Conservation (phyloP, 805 yeast species). For the Citeromyces matritensis region DNA sequence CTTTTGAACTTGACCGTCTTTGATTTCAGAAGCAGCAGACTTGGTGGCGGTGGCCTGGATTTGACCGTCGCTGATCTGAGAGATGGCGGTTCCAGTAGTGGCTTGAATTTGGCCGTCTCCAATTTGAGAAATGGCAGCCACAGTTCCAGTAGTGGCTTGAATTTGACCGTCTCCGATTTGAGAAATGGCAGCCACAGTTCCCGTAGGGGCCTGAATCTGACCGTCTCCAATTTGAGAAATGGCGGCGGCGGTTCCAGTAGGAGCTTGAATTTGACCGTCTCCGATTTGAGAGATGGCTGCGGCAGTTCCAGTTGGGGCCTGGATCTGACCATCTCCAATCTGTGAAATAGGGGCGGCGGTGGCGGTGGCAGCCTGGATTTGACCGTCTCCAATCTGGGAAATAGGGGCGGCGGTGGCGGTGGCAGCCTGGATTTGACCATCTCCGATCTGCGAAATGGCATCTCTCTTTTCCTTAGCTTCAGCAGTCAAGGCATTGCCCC, state of each 20-base stretch:
- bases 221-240: slow-evolving; percentile 34
- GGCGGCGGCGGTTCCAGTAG: slow-evolving; percentile 11
- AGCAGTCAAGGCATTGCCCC: slow-evolving; percentile 28
- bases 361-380: slow-evolving; percentile 14
- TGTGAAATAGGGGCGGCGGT: slow-evolving; percentile 17
- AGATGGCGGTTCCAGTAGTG: slow-evolving; percentile 6
- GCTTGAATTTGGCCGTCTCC: slow-evolving; percentile 28
- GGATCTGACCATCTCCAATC: slow-evolving; percentile 21
- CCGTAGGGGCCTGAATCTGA: slow-evolving; percentile 24
- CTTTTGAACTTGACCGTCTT: slow-evolving; percentile 11
- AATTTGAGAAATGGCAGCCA: slow-evolving; percentile 26
- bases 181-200: slow-evolving; percentile 28
- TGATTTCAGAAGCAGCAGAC: slow-evolving; percentile 9
- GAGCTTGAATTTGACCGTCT: slow-evolving; percentile 29
- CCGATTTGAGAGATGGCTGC: slow-evolving; percentile 27
- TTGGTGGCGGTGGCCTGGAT: slow-evolving; percentile 13
- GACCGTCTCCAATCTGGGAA: slow-evolving; percentile 22
- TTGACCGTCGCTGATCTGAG: slow-evolving; percentile 22
- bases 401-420: slow-evolving; percentile 16
- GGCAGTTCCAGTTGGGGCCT: slow-evolving; percentile 19
- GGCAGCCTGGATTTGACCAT: slow-evolving; percentile 35
- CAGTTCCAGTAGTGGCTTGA: slow-evolving; percentile 11
- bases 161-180: slow-evolving; percentile 45
- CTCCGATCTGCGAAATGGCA: slow-evolving; percentile 41
- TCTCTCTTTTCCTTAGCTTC: slow-evolving; percentile 11